Evolutionary conservation across 1,139 yeast species (phyloP), one percentile per base, ranked within the genome.

Genomic region (Zygoascus sp.): DNA sequence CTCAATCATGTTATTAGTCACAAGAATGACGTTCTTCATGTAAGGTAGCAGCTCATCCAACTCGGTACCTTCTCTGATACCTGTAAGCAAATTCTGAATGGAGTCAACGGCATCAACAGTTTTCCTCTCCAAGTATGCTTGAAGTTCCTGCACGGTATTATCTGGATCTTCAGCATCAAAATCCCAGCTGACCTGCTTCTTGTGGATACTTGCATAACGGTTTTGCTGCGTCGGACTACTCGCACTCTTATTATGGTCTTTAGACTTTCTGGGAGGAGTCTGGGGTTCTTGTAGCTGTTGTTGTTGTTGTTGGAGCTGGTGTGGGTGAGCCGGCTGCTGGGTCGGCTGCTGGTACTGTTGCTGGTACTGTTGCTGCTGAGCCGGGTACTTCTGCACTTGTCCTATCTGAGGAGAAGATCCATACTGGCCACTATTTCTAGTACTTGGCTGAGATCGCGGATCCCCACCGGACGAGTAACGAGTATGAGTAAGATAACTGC

Each of bases 91-190:
- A 19, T 85, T 78, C 62, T 90, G 97, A 57, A 90, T 90, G 0
- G 96, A 85, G 23, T 89, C 79, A 49, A 92, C 92, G 1, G 92
- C 97, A 58, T 85, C 86, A 28, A 86, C 92, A 0, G 97, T 90
- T 68, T 90, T 96, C 65, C 88, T 95, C 63, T 92, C 98, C 60
- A 92, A 74, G 64, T 88, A 92, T 41, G 83, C 75, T 57, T 89
- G 78, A 48, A 92, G 80, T 60, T 89, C 95, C 2, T 88, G 80
- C 52, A 90, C 75, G 0, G 96, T 85, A 62, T 59, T 86, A 59
- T 88, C 96, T 2, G 95, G 95, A 62, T 86, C 87, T 53, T 80
- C 84, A 50, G 85, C 81, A 66, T 86, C 88, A 66, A 86, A 87
- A 42, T 80, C 77, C 50, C 37, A 30, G 30, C 43, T 40, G 9